Evolutionary conservation across 305 asterid genomes (phyloP), one percentile per base, ranked within the genome.

Genomic region (Fraxinus dipetala): DNA sequence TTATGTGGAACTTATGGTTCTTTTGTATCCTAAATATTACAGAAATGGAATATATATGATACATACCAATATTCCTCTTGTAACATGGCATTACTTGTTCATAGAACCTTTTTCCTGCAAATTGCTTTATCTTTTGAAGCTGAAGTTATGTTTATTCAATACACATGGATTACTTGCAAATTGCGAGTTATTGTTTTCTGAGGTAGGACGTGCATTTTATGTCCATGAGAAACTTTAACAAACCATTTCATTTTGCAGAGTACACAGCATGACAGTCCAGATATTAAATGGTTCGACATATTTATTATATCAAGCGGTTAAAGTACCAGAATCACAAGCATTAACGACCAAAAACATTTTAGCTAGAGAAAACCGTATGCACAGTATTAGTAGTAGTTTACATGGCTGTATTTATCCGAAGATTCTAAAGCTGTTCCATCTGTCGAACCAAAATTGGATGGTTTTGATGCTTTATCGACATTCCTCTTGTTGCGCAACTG

Each of bases 371-470:
- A 83, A 38, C 77, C 80, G 38, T 83, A 84, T 72, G 85, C 80
- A 65, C 77, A 74, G 14, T 76, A 83, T 77, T 86, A 86, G 80
- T 86, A 80, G 11, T 43, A 81, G 51, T 81, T 69, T 69, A 69
- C 75, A 69, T 32, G 59, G 79, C 38, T 79, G 72, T 74, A 69
- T 38, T 65, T 84, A 70, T 51, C 61, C 26, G 73, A 69, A 69
- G 81, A 76, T 63, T 31, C 80, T 78, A 73, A 35, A 76, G 56
- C 40, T 54, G 74, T 56, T 48, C 76, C 63, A 82, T 82, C 56
- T 63, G 63, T 38, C 78, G 59, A 86, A 82, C 83, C 76, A 79
- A 80, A 87, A 81, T 82, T 81, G 83, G 79, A 34, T 78, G 81
- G 76, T 76, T 14, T 48, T 59, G 78, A 61, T 61, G 63, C 72